Conservation (phyloP, 495 filamentous ascomycete species). For the Antarctomyces pellizariae region DNA sequence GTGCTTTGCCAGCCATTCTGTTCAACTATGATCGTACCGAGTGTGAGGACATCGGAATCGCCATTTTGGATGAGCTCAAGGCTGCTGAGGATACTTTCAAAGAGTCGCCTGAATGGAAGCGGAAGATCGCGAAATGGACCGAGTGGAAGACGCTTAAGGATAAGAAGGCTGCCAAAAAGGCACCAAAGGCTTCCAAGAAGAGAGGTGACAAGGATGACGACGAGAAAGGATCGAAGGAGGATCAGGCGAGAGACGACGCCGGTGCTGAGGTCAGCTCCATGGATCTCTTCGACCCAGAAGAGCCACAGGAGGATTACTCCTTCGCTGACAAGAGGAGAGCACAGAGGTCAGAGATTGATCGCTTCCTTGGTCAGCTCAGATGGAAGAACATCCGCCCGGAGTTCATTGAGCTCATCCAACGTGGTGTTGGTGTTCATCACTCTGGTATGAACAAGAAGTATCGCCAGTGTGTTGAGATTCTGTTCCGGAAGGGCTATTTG, state of each 20-base stretch:
- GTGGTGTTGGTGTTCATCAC: constrained; percentile 58
- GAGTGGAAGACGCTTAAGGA: constrained; percentile 15
- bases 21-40: constrained; percentile 49
- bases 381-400: constrained; percentile 19
- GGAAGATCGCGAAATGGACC: constrained; percentile 28
- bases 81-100: constrained; percentile 32
- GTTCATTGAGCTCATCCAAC: constrained; percentile 28
- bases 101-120: constrained; percentile 29
- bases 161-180: constrained; percentile 15
- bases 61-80: constrained; percentile 24
- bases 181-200: constrained; percentile 16
- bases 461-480: constrained; percentile 42
- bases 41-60: constrained; percentile 32
- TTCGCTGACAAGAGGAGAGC: constrained; percentile 38
- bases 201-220: constrained; percentile 19
- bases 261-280: constrained; percentile 27
- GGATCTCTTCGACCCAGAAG: constrained; percentile 39
- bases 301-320: constrained; percentile 33
- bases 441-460: constrained; percentile 57
- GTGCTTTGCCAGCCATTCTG: constrained; percentile 46
- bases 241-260: constrained; percentile 27
- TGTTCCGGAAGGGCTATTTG: constrained; percentile 52
- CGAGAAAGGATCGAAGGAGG: constrained; percentile 23
- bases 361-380: constrained; percentile 21
- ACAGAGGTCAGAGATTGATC: constrained; percentile 25